Evolutionary conservation across 1,284 basidiomycete species (phyloP).

Genomic region (Irpex sp.): DNA sequence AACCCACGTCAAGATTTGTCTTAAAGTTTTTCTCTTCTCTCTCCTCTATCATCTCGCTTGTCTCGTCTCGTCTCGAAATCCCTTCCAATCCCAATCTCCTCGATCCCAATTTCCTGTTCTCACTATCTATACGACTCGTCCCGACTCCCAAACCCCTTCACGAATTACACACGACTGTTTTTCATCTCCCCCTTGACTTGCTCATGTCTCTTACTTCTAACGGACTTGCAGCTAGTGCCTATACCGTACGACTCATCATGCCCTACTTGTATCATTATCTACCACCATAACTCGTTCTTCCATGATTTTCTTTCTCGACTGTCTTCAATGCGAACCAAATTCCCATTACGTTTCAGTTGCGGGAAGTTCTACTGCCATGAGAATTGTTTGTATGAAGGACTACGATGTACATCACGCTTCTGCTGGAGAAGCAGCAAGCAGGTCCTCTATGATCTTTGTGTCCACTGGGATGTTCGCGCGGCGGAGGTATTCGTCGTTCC

Average conservation of each 20-base stretch:
- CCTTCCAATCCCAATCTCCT: too few species aligned
- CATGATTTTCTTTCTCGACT: too few species aligned
- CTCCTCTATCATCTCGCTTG: not conserved
- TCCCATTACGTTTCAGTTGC: too few species aligned
- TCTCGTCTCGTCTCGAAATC: not conserved
- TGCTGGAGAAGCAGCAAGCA: slow-evolving; percentile 31
- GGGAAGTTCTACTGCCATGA: too few species aligned
- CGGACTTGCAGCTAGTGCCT: not conserved
- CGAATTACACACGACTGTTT: not conserved
- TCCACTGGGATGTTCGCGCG: slow-evolving; percentile 61
- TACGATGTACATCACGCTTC: not conserved
- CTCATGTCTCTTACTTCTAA: not conserved
- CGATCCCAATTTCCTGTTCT: not conserved
- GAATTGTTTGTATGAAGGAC: too few species aligned
- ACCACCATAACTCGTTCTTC: too few species aligned
- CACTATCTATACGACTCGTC: not conserved
- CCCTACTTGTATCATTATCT: not conserved
- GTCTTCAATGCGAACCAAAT: too few species aligned
- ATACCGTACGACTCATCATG: not conserved
- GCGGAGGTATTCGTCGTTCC: slow-evolving; percentile 78
- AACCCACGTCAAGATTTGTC: not conserved
- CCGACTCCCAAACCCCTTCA: not conserved
- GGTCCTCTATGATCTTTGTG: slow-evolving; percentile 46
- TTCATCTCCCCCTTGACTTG: not conserved
- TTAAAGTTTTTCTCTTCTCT: too few species aligned